Conservation (phyloP, 2,329 filamentous ascomycete species). For the Talaromyces sp. region DNA sequence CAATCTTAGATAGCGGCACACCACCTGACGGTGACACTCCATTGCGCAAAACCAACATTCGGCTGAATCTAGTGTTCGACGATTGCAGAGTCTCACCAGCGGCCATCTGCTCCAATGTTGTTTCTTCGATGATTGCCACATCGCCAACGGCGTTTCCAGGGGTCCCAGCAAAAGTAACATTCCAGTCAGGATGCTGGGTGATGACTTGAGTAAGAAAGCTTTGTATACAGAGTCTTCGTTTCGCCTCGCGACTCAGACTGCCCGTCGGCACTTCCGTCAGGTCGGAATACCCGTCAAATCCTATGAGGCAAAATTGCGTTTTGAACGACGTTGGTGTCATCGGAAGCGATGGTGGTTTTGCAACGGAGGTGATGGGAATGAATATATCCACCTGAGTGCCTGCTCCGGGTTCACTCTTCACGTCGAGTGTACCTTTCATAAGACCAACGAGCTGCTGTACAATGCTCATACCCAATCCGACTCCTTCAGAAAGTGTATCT, state of each 20-base stretch:
- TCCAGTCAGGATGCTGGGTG: constrained; percentile 25
- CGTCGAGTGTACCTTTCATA: constrained; percentile 54
- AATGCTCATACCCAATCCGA: constrained; percentile 62
- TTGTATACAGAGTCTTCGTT: constrained; percentile 29
- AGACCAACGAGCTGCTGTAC: constrained; percentile 56
- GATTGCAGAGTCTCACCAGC: constrained; percentile 15
- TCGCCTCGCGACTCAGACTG: constrained; percentile 26
- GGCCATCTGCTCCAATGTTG: constrained; percentile 21
- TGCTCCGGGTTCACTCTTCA: constrained; percentile 42
- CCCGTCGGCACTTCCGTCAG: constrained; percentile 24
- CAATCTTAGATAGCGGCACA: constrained; percentile 15
- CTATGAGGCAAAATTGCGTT: constrained; percentile 28
- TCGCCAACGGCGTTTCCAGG: constrained; percentile 25
- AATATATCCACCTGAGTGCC: constrained; percentile 31
- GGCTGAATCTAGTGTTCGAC: constrained; percentile 16
- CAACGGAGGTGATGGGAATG: constrained; percentile 24
- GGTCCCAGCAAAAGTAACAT: constrained; percentile 25
- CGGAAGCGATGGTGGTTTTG: not conserved
- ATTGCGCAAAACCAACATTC: not conserved
- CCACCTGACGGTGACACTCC: constrained; percentile 19
- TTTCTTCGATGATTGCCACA: constrained; percentile 29
- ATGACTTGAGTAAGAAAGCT: constrained; percentile 27
- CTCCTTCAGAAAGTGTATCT: constrained; percentile 54
- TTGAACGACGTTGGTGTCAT: not conserved
- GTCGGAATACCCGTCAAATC: constrained; percentile 26